These are phyloP conservation scores for Eimeria falciformis DNA, from an alignment of 169 alveolate genomes.

Conservation along the genomic window DNA sequence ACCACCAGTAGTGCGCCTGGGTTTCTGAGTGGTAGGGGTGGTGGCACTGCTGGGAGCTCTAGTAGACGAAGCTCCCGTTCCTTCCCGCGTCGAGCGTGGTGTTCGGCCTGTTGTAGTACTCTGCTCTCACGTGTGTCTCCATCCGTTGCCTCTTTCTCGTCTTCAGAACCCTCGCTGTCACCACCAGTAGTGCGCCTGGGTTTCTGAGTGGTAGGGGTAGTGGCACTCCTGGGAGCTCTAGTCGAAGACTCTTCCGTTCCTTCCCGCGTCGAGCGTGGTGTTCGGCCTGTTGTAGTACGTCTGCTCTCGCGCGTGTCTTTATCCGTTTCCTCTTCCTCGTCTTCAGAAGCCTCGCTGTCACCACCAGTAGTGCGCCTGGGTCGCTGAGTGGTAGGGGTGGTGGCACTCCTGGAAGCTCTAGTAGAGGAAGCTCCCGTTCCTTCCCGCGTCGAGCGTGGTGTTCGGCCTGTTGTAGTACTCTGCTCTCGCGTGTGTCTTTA, in stretches of 20 bases:
- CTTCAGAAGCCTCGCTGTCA: not conserved
- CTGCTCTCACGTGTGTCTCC: not conserved
- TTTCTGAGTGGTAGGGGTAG: slow-evolving; percentile 3
- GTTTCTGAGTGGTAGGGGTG: not conserved
- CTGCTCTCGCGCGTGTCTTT: not conserved
- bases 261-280: not conserved
- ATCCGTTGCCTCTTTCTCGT: not conserved
- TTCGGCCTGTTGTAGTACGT: slow-evolving; percentile 11
- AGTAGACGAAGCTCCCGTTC: not conserved
- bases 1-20: not conserved
- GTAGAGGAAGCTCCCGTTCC: not conserved
- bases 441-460: not conserved
- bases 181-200: not conserved
- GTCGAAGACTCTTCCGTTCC: slow-evolving; percentile 2
- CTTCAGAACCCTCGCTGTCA: not conserved
- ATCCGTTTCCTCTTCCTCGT: not conserved
- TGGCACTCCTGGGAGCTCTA: slow-evolving; percentile 51
- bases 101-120: not conserved
- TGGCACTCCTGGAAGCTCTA: slow-evolving; percentile 6
- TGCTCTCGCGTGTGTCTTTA: too few relatives aligned
- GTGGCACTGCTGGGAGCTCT: not conserved
- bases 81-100: not conserved
- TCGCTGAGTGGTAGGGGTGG: not conserved
- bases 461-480: not conserved
- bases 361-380: not conserved